Conservation (phyloP, 805 yeast species). For the Candida verbasci region DNA sequence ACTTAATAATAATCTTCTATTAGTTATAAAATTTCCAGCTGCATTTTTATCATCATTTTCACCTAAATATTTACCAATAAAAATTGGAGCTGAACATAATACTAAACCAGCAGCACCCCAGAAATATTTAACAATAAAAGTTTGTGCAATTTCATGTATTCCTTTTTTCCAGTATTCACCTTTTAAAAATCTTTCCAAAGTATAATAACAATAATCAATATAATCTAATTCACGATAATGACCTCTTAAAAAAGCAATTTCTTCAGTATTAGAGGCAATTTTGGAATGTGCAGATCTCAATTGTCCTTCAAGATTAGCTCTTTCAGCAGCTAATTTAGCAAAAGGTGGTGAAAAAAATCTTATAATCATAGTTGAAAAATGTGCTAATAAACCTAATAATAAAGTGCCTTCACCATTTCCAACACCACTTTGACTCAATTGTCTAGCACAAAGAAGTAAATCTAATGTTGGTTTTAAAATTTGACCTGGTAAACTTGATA, state of each 20-base stretch:
- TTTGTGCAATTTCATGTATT: conserved; percentile 78
- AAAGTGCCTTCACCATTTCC: conserved; percentile 76
- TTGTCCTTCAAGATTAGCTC: conserved; percentile 79
- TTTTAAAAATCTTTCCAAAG: conserved; percentile 71
- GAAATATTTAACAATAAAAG: conserved; percentile 82
- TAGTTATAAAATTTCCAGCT: conserved; percentile 85
- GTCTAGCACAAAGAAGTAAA: conserved; percentile 73
- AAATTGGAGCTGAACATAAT: conserved; percentile 85
- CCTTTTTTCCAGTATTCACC: conserved; percentile 74
- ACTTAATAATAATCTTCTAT: conserved; percentile 74
- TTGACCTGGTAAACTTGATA: conserved; percentile 76
- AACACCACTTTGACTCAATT: conserved; percentile 60
- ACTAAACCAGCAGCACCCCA: conserved; percentile 96
- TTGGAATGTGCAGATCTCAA: conserved; percentile 80
- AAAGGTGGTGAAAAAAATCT: conserved; percentile 85
- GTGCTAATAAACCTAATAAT: conserved; percentile 74
- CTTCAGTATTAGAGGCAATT: conserved; percentile 74
- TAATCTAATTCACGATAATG: conserved; percentile 73
- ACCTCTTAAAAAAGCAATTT: conserved; percentile 81
- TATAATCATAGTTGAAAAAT: conserved; percentile 69
- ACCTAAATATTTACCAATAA: conserved; percentile 54
- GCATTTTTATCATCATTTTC: conserved; percentile 39
- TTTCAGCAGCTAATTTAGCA: conserved; percentile 70
- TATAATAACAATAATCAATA: conserved; percentile 76
- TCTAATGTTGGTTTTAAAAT: conserved; percentile 80